Conservation (phyloP, 306 rosid species). For the Hippophae gyantsensis region DNA sequence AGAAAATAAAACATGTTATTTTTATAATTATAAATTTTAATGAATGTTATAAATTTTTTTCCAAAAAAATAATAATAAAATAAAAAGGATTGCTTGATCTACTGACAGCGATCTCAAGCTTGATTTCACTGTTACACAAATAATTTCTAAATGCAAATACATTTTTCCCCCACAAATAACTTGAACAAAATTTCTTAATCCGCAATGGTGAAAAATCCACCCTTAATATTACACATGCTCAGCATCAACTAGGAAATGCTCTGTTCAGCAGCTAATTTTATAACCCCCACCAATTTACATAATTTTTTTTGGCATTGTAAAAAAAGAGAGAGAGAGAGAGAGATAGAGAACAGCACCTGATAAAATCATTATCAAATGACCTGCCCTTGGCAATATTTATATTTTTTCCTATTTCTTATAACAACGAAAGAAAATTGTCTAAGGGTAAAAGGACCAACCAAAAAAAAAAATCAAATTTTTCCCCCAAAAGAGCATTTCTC, state of each 20-base stretch:
- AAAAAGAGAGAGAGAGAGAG: conserved; percentile 31
- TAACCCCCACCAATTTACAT: conserved; percentile 78
- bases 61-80: no score
- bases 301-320: conserved; percentile 17
- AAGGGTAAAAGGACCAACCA: conserved; percentile 15
- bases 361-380: no score
- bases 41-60: no score
- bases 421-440: not conserved
- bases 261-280: conserved; percentile 36
- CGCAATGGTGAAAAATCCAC: conserved; percentile 62
- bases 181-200: conserved; percentile 30
- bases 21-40: no score
- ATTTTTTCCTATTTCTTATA: conserved; percentile 32
- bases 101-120: no score
- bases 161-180: not conserved
- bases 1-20: no score
- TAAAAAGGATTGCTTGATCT: no score
- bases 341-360: conserved; percentile 10
- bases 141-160: not conserved
- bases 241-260: conserved; percentile 43
- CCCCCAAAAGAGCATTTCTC: conserved; percentile 38
- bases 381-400: conserved; percentile 56
- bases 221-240: conserved; percentile 49
- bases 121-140: not conserved
- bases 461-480: conserved; percentile 12